Base-by-base conservation (phyloP, 306 rosid species). In the Crotalaria pallida region DNA sequence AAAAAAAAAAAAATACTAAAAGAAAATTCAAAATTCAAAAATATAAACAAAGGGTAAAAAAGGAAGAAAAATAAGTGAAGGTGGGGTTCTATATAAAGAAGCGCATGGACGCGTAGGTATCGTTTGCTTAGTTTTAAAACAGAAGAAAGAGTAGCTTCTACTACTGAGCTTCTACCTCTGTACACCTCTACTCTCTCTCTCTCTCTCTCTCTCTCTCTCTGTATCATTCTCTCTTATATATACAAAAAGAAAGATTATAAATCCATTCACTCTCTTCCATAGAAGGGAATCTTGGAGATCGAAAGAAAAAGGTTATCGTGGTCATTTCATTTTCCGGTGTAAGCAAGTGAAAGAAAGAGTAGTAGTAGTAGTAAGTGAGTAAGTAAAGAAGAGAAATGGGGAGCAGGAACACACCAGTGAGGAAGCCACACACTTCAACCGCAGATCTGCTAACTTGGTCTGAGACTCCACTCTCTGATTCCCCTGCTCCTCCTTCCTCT, bases 361-460 rank as follows among this genome's bases (percentile, higher is more conserved):
- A 74, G 59, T 23, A 43, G 24, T 33, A 65, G 17, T 43, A 53
- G 55, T 8, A 7, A 8, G 62, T 31, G 27, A 48, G 31, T 49
- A 38, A 21, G n/a, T n/a, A 27, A 18, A 7, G 53, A 4, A 22
- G 36, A 24, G n/a, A 48, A 71, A 78, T 95, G 99, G 98, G 89
- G 79, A 89, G 8, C 1, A 31, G 84, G 82, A 81, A 48, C 82
- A 95, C 92, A 60, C 96, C 99, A 67, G 96, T 91, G 83, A 88
- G 99, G 85, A 91, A 91, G 73, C 92, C 97, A 3, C 77, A 87
- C 89, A 83, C 91, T 23, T 95, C 99, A 58, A 95, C 99, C 2
- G 96, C 97, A 87, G 99, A 95, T 95, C 99, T 95, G 80, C 97
- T 95, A 59, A 84, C 89, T 55, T 95, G 99, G 99, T 81, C 99